These are phyloP conservation scores for Penicillium cinerascens DNA, from an alignment of 495 filamentous ascomycete genomes.

Conservation along the genomic window DNA sequence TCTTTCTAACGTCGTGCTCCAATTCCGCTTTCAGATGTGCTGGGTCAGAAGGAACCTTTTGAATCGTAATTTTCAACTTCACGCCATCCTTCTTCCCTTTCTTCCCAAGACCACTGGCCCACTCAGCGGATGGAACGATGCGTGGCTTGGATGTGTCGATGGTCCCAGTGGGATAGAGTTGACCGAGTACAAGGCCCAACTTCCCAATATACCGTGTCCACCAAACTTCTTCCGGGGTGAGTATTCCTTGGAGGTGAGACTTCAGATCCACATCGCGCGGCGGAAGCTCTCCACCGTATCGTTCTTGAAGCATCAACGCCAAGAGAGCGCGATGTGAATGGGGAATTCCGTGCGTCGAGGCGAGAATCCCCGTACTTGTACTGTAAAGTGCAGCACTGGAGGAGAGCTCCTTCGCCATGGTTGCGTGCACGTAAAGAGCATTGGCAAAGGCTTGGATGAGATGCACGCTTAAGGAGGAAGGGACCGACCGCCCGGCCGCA, in stretches of 20 bases:
- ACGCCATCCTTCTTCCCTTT: constrained; percentile 26
- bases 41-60: constrained; percentile 27
- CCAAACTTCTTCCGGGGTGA: constrained; percentile 49
- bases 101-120: constrained; percentile 24
- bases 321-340: constrained; percentile 69
- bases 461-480: constrained; percentile 37
- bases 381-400: constrained; percentile 68
- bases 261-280: constrained; percentile 49
- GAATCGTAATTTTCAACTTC: constrained; percentile 23
- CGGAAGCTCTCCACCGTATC: constrained; percentile 68
- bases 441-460: constrained; percentile 52
- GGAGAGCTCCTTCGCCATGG: constrained; percentile 47
- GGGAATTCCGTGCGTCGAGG: constrained; percentile 64
- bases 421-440: constrained; percentile 49
- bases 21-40: constrained; percentile 28
- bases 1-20: constrained; percentile 22
- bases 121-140: constrained; percentile 23
- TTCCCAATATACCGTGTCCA: constrained; percentile 62
- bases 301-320: constrained; percentile 68
- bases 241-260: constrained; percentile 42
- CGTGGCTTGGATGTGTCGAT: constrained; percentile 30
- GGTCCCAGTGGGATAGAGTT: constrained; percentile 27
- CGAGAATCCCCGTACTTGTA: constrained; percentile 65
- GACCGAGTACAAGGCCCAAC: constrained; percentile 22
- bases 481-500: constrained; percentile 18